Evolutionary conservation across 108 stramenopile genomes (phyloP), one percentile per base, ranked within the genome.

Genomic region (Bacterosira constricta): DNA sequence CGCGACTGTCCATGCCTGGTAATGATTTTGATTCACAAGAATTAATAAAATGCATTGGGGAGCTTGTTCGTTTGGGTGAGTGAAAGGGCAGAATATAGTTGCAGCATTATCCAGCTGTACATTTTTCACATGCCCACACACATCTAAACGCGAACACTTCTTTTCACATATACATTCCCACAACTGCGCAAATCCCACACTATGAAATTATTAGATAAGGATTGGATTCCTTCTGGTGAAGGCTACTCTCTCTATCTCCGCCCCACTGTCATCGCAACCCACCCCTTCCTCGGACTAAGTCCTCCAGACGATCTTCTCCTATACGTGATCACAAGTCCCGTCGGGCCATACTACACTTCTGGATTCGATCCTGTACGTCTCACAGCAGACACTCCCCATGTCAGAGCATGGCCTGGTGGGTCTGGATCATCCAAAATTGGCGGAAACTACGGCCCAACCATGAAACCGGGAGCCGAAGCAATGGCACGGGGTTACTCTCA

Each of bases 211-310:
- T n/a, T 41, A 50, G 97, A 99, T 54, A 41, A 83, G 63, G 78
- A 88, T 53, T 99, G 97, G 97, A 94, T 99, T 30, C 97, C 97
- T 10, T 56, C 88, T 17, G 96, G 94, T 9, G 93, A 93, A 65
- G 97, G 97, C n/a, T 98, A 98, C 69, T 93, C 94, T 12, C 76
- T 98, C n/a, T 99, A 99, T 82, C 61, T 99, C 44, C 91, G 98
- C 18, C 98, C 98, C 13, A 98, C 97, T 1, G 95, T 94, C 15
- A 87, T 99, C 37, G 87, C 93, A 55, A 98, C 95, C 38, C 86
- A 96, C 52, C 87, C 85, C 45, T 93, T 80, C 53, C 79, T 97
- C 46, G 95, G 93, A 10, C 56, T 97, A 25, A 76, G 83, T n/a
- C 73, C 88, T 7, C 87, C 93, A 13, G 71, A 87, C 4, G 71